Percentiles rank a stretch among this genome's conserved stretches.
phyloP scores from a whole-genome alignment of 805 yeast genomes.

The Aciculoconidium aculeatum region DNA sequence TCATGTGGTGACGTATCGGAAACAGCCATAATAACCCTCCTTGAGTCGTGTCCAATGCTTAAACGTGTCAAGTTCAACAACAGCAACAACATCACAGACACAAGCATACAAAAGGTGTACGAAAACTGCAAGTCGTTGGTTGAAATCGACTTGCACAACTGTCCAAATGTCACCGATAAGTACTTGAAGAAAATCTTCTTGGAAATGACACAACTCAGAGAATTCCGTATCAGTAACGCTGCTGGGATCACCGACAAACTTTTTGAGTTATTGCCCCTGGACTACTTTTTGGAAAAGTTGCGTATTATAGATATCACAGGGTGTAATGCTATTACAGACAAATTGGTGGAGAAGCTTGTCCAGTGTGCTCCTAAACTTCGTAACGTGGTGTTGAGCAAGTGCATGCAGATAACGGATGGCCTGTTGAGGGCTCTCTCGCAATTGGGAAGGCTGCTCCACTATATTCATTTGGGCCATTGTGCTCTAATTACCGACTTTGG shows the following conservation, averaged over 20 bases:
- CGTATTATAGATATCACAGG: constrained; percentile 82
- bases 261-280: constrained; percentile 48
- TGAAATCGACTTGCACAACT: constrained; percentile 83
- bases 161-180: constrained; percentile 66
- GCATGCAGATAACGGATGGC: constrained; percentile 78
- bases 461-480: constrained; percentile 93
- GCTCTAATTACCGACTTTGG: constrained; percentile 85
- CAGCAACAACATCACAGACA: constrained; percentile 61
- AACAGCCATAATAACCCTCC: constrained; percentile 51
- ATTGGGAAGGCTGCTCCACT: constrained; percentile 76
- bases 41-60: constrained; percentile 62
- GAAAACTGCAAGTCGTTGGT: constrained; percentile 73
- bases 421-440: constrained; percentile 65
- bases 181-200: constrained; percentile 53
- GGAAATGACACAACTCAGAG: constrained; percentile 69
- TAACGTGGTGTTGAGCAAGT: constrained; percentile 84
- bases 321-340: constrained; percentile 76
- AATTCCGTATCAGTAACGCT: constrained; percentile 75
- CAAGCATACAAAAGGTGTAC: constrained; percentile 52
- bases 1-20: constrained; percentile 72
- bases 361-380: constrained; percentile 77
- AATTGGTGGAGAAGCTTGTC: constrained; percentile 66
- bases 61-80: constrained; percentile 80
- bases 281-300: constrained; percentile 51
- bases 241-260: constrained; percentile 62